Conservation (phyloP, 2,329 filamentous ascomycete species). For the Rhytidhysteron rufulum region DNA sequence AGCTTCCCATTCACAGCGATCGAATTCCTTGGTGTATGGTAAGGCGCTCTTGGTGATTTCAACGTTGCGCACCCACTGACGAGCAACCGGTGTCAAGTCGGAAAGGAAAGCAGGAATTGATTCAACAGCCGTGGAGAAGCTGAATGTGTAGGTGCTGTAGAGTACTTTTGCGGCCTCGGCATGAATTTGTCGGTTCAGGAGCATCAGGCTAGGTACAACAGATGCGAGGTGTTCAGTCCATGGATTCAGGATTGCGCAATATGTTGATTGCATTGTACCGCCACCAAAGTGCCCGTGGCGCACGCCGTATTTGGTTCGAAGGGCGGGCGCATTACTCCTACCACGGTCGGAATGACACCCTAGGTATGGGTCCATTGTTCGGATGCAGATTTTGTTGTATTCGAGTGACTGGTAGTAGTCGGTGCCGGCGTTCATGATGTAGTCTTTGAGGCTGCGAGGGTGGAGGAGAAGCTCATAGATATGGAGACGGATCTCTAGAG, state of each 20-base stretch:
- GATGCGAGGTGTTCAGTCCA: constrained; percentile 45
- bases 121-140: constrained; percentile 59
- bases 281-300: constrained; percentile 39
- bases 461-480: constrained; percentile 44
- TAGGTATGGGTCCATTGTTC: constrained; percentile 41
- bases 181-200: constrained; percentile 40
- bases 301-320: constrained; percentile 30
- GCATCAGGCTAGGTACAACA: constrained; percentile 27
- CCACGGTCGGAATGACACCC: constrained; percentile 16
- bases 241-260: constrained; percentile 45
- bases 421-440: constrained; percentile 30
- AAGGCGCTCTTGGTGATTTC: constrained; percentile 55
- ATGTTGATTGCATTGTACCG: constrained; percentile 52
- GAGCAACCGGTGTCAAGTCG: constrained; percentile 51
- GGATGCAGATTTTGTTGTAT: too few species aligned
- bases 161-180: constrained; percentile 55
- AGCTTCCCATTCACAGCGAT: constrained; percentile 53
- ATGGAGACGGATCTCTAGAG: constrained; percentile 44
- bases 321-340: too few species aligned
- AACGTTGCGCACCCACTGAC: constrained; percentile 48
- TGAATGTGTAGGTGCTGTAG: constrained; percentile 55
- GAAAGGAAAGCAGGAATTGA: constrained; percentile 57
- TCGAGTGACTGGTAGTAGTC: too few species aligned
- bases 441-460: constrained; percentile 22
- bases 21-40: constrained; percentile 52